These are phyloP conservation scores for Adansonia madagascariensis DNA, from an alignment of 441 rosid genomes.

Conservation along the genomic window DNA sequence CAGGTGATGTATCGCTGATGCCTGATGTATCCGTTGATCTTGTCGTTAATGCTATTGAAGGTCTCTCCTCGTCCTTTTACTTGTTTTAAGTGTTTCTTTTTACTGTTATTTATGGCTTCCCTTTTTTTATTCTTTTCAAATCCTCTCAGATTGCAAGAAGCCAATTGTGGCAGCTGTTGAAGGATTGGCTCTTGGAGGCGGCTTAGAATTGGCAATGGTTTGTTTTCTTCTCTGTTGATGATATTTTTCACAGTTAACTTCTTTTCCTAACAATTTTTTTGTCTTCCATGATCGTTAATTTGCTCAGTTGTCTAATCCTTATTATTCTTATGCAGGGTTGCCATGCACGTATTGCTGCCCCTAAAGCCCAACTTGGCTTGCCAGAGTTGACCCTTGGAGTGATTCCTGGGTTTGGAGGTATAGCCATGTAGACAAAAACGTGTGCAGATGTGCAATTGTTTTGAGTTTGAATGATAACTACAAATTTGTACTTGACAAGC, in stretches of 20 bases:
- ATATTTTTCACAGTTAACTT: not conserved
- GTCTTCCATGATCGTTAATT: not conserved
- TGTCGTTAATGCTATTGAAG: conserved; percentile 76
- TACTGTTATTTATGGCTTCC: not conserved
- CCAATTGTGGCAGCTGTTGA: conserved; percentile 95
- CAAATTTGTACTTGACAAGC: conserved; percentile 10
- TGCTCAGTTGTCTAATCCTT: conserved; percentile 10
- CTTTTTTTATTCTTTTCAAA: not conserved
- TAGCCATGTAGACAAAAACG: not conserved
- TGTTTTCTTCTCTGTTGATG: conserved; percentile 26
- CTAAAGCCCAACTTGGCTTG: conserved; percentile 80
- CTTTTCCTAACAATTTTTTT: not conserved
- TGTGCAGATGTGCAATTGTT: not conserved
- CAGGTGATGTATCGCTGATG: conserved; percentile 72
- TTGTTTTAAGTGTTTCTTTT: not conserved
- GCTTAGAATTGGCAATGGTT: conserved; percentile 89
- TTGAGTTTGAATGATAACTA: conserved; percentile 15
- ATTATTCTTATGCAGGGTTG: conserved; percentile 60
- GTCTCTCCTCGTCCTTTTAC: conserved; percentile 36
- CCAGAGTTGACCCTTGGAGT: conserved; percentile 91
- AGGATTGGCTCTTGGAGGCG: conserved; percentile 98
- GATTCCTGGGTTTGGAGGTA: conserved; percentile 96
- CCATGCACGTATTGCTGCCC: conserved; percentile 85
- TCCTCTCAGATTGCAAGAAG: conserved; percentile 45
- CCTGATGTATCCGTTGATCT: conserved; percentile 89